Evolutionary conservation across 306 rosid genomes (phyloP), one percentile per base, ranked within the genome.

Genomic region (Purshia tridentata): DNA sequence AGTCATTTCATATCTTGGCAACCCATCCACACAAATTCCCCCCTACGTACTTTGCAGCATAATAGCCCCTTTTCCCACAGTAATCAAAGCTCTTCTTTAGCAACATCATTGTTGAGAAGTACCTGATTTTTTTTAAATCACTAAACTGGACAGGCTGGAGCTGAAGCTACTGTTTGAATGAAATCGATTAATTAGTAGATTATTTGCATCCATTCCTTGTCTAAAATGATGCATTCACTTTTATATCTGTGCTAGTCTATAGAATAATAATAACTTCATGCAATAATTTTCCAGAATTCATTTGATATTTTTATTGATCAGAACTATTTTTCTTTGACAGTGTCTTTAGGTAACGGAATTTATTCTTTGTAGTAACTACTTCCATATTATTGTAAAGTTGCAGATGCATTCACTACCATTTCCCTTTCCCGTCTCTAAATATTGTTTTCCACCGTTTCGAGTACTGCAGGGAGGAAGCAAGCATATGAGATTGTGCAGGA

Each of bases 391-490:
- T 40, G 29, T 14, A 12, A 49, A 51, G 40, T 13, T n/a, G 9
- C 6, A n/a, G 49, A 19, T 60, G 58, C 55, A 53, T 44, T 15
- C 15, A 7, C n/a, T 6, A 15, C 44, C 2, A 1, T 42, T 56
- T 74, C 9, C 6, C 12, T 29, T 67, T 66, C 16, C 63, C 47
- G 19, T 49, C 15, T 42, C 5, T 22, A 13, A 22, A 6, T 40
- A 55, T 54, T 6, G 11, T 13, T 18, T 65, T 52, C 60, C 20
- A 11, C 50, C n/a, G 3, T 66, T 51, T 42, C 47, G 75, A 48
- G n/a, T 52, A 3, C 70, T 83, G 39, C 84, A 90, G 97, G 92
- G 62, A 76, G 85, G 76, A 87, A 82, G 76, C 81, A 78, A 39
- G 84, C 12, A 51, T 69, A 78, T 72, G 83, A 80, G 76, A 68